Evolutionary conservation across 352 stramenopile species (phyloP), one percentile per base, ranked within the genome.

Genomic region (Globisporangium cystogenes): DNA sequence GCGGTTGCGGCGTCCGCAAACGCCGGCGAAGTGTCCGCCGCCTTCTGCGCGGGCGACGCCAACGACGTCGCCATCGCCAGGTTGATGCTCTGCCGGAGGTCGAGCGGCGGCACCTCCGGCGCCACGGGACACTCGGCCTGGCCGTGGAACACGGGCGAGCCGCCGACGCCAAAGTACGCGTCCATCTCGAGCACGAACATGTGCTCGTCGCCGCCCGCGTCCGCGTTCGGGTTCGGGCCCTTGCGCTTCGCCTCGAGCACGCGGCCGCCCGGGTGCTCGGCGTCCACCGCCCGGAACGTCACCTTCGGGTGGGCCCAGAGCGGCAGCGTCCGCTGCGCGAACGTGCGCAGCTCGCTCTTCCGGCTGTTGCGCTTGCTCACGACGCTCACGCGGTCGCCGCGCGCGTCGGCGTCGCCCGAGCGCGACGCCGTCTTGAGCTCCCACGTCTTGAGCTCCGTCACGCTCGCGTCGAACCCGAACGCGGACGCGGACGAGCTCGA

Each of bases 141-240:
- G 7, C 76, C 78, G 39, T 86, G 64, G 54, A 92, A 90, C 11
- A 92, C 78, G 7, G 82, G 82, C 4, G 82, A 92, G 1, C 74
- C 79, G 6, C 82, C 79, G n/a, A 90, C 76, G 12, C 82, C 82
- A 64, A 92, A 92, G 64, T 92, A 92, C 33, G 78, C 86, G 64
- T 92, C 82, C 82, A 92, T 92, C 50, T 92, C 79, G 60, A 92
- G 77, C 47, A 90, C 82, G 60, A 92, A 92, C 27, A 91, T 62
- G 57, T 89, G 76, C 26, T 87, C 78, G 20, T 85, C 74, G 40
- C 70, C 68, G 39, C 46, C 65, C 33, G 64, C 76, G 57, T 68
- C 76, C 52, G 49, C 55, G 15, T 68, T 43, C 11, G 59, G 64
- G 46, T 76, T 87, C 8, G 82, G 82, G 0, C 78, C 79, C 37